Evolutionary conservation across 2,329 filamentous ascomycete genomes (phyloP).

Genomic region (Fusarium sp.): DNA sequence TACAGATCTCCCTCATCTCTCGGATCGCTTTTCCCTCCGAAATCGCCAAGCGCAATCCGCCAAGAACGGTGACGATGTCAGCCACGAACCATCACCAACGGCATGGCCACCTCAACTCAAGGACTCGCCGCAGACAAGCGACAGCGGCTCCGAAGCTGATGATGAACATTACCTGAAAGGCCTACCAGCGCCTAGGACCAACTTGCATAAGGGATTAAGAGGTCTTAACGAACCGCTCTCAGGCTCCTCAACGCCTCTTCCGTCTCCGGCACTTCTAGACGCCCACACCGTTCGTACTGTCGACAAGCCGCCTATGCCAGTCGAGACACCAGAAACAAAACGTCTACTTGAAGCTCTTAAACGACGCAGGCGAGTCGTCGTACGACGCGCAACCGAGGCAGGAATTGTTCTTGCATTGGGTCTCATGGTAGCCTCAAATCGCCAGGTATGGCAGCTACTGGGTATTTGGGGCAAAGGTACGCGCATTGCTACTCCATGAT

Average conservation of each 20-base stretch:
- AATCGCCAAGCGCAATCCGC: constrained; percentile 38
- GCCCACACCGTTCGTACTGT: constrained; percentile 55
- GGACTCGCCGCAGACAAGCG: constrained; percentile 77
- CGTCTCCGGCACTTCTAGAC: constrained; percentile 64
- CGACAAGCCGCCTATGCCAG: constrained; percentile 36
- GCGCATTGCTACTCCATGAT: not conserved
- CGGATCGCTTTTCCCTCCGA: constrained; percentile 56
- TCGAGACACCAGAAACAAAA: constrained; percentile 38
- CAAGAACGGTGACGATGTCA: constrained; percentile 40
- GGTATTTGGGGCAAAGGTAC: constrained; percentile 66
- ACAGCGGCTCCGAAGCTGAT: constrained; percentile 95
- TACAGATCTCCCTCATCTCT: constrained; percentile 68
- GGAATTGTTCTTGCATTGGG: constrained; percentile 66
- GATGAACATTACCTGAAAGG: constrained; percentile 92
- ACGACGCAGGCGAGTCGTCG: constrained; percentile 65
- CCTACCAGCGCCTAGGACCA: constrained; percentile 82
- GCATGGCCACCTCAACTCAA: constrained; percentile 58
- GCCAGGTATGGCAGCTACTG: constrained; percentile 62
- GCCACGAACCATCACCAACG: constrained; percentile 46
- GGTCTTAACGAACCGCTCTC: constrained; percentile 70
- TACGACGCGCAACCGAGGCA: constrained; percentile 68
- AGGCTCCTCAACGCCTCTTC: constrained; percentile 68
- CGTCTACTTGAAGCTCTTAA: constrained; percentile 52
- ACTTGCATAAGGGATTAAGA: constrained; percentile 83
- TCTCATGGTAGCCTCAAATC: constrained; percentile 64